phyloP scores from a whole-genome alignment of 108 stramenopile species.

The Nitzschia putrida region DNA sequence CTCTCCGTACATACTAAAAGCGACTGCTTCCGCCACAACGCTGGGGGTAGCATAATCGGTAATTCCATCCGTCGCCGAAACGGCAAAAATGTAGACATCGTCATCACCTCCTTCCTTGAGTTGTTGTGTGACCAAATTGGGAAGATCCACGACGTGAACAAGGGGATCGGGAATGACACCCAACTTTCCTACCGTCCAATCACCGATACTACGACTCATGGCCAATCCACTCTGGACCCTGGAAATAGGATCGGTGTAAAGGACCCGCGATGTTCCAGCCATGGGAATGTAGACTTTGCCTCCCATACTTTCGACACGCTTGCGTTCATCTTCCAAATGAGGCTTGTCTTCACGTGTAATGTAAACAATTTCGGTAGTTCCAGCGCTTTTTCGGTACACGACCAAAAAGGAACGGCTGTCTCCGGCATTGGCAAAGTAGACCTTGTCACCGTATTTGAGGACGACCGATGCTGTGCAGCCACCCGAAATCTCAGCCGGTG shows the following conservation, averaged over 20 bases:
- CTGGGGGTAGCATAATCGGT: constrained; percentile 67
- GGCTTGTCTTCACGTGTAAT: constrained; percentile 79
- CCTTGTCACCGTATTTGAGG: constrained; percentile 59
- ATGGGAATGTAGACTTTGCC: constrained; percentile 62
- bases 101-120: constrained; percentile 15
- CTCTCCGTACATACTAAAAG: constrained; percentile 53
- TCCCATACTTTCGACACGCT: constrained; percentile 68
- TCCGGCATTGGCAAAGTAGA: constrained; percentile 84
- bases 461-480: constrained; percentile 76
- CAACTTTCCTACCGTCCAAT: constrained; percentile 71
- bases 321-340: constrained; percentile 59
- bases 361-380: constrained; percentile 52
- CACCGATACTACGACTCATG: constrained; percentile 77
- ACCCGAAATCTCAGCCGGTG: constrained; percentile 65
- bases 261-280: constrained; percentile 62
- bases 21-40: constrained; percentile 56
- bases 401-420: constrained; percentile 75
- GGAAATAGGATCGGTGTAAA: constrained; percentile 71
- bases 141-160: constrained; percentile 69
- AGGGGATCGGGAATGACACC: constrained; percentile 82
- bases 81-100: constrained; percentile 74
- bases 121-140: constrained; percentile 18
- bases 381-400: constrained; percentile 43
- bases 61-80: constrained; percentile 78
- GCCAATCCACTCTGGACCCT: constrained; percentile 74